These are phyloP conservation scores for Sporisorium iseilematis-ciliati DNA, from an alignment of 1,284 basidiomycete genomes.

Conservation along the genomic window DNA sequence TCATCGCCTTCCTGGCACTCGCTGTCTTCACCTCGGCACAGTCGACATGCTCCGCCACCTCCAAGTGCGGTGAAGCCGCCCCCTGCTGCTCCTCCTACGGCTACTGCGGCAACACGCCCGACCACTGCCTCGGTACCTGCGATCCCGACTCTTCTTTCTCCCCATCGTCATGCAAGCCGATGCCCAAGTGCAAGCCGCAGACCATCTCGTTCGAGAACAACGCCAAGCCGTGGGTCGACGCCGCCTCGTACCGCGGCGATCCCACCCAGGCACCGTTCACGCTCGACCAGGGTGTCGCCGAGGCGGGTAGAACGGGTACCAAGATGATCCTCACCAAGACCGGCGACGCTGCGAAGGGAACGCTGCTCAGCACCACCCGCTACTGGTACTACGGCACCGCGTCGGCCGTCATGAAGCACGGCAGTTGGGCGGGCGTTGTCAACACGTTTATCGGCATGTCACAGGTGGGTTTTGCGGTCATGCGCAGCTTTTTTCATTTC, in stretches of 20 bases:
- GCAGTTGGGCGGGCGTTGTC: constrained; percentile 49
- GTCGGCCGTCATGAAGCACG: constrained; percentile 48
- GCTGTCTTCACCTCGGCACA: constrained; percentile 15
- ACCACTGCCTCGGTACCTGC: constrained; percentile 49
- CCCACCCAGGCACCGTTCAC: constrained; percentile 51
- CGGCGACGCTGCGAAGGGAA: constrained; percentile 30
- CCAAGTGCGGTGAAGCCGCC: constrained; percentile 25
- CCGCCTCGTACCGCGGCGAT: constrained; percentile 46
- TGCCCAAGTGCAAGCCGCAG: constrained; percentile 51
- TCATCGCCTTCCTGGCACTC: constrained; percentile 26
- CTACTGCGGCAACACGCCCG: constrained; percentile 38
- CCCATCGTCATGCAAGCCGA: constrained; percentile 46
- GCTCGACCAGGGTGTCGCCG: constrained; percentile 41
- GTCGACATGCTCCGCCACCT: constrained; percentile 28
- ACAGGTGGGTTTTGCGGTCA: not conserved
- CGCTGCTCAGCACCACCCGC: constrained; percentile 41
- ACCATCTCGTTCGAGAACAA: constrained; percentile 50
- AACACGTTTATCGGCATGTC: constrained; percentile 56
- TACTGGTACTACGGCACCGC: constrained; percentile 56
- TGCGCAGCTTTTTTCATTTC: too few relatives aligned
- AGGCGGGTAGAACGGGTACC: constrained; percentile 31
- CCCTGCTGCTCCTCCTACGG: constrained; percentile 49
- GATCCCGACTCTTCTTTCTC: constrained; percentile 42
- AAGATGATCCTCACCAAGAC: constrained; percentile 43
- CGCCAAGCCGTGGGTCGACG: constrained; percentile 38